Evolutionary conservation across 441 rosid species (phyloP).

Genomic region (Populus tomentosa): DNA sequence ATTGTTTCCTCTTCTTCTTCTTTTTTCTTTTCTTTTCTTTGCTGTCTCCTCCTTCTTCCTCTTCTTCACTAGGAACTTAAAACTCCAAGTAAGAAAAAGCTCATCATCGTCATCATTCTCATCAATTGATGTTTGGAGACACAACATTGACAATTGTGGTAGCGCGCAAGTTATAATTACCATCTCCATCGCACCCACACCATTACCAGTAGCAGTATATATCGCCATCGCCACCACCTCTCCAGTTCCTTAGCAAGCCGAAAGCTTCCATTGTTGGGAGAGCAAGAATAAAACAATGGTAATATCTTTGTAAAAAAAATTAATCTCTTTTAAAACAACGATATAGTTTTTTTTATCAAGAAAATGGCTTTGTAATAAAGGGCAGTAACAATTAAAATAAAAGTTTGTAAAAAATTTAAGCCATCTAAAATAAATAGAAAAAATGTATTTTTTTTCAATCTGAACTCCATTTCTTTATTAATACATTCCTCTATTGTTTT

Average conservation of each 20-base stretch:
- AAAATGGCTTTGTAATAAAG: too few relatives aligned
- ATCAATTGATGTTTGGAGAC: too few relatives aligned
- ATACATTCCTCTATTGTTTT: too few relatives aligned
- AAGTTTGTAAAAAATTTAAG: too few relatives aligned
- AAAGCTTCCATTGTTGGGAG: conserved; percentile 97
- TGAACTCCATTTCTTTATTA: too few relatives aligned
- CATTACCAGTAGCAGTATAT: conserved; percentile 1
- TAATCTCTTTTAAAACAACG: too few relatives aligned
- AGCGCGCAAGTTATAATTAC: conserved; percentile 7
- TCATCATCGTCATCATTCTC: conserved; percentile 62
- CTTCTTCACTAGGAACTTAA: conserved; percentile 48
- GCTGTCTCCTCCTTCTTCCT: conserved; percentile 13
- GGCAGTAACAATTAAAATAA: too few relatives aligned
- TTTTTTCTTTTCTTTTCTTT: neutral
- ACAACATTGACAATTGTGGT: conserved; percentile 44
- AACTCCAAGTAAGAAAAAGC: conserved; percentile 84
- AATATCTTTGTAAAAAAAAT: too few relatives aligned
- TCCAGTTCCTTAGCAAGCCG: conserved; percentile 90
- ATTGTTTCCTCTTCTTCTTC: too few relatives aligned
- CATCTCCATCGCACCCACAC: conserved; percentile 10
- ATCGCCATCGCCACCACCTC: conserved; percentile 31
- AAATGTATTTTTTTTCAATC: too few relatives aligned
- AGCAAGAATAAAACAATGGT: conserved; percentile 57
- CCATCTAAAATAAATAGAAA: too few relatives aligned
- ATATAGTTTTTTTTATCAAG: too few relatives aligned